Conservation (phyloP, 257 asterid species). For the Solanum pimpinellifolium region DNA sequence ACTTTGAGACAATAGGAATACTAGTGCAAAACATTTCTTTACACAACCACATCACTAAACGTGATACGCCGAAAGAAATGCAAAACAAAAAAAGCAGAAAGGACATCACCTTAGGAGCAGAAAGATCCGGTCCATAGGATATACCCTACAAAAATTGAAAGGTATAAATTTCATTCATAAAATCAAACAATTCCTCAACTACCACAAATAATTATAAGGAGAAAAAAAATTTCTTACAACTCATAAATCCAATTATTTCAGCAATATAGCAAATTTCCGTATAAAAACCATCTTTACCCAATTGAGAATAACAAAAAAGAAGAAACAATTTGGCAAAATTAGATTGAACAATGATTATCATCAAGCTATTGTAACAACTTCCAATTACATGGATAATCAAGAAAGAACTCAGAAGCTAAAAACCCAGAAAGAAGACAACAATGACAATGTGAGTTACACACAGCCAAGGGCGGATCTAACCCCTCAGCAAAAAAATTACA, state of each 20-base stretch:
- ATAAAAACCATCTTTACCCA: not conserved
- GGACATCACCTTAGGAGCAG: slow-evolving; percentile 45
- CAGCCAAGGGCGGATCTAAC: not conserved
- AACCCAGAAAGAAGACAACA: not conserved
- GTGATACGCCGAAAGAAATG: not conserved
- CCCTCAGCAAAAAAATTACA: not conserved
- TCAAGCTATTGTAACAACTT: not conserved
- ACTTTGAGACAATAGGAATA: not conserved
- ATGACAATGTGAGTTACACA: not conserved
- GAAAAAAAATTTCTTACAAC: not conserved
- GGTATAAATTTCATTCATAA: slow-evolving; percentile 1
- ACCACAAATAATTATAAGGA: not conserved
- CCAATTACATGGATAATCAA: not conserved
- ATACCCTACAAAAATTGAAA: slow-evolving; percentile 47
- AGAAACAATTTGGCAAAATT: not conserved
- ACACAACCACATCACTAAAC: not conserved
- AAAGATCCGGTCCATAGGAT: slow-evolving; percentile 40
- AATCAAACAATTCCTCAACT: not conserved
- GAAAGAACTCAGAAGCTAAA: not conserved
- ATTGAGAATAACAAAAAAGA: not conserved
- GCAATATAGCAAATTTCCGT: not conserved
- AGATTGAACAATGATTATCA: not conserved
- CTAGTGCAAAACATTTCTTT: not conserved
- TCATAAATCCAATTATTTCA: not conserved
- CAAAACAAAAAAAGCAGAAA: not conserved